These are phyloP conservation scores for Sparassis latifolia DNA, from an alignment of 1,284 basidiomycete genomes.

Conservation along the genomic window DNA sequence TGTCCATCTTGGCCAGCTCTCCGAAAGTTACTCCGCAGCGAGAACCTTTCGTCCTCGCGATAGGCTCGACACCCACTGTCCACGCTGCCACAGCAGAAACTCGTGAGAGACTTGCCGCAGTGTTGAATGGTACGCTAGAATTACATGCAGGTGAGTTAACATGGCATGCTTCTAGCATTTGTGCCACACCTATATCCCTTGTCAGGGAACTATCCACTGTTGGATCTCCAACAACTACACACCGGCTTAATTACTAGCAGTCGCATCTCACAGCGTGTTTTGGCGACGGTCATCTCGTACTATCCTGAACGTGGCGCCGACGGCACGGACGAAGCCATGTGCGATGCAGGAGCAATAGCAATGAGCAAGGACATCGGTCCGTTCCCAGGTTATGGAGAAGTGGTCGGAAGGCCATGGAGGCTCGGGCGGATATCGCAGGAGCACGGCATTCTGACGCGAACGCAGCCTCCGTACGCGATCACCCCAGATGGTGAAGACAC, in stretches of 20 bases:
- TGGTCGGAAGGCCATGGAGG: slow-evolving; percentile 66
- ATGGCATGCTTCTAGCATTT: not conserved
- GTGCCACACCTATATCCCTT: not conserved
- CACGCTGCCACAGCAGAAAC: slow-evolving; percentile 62
- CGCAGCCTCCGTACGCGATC: slow-evolving; percentile 14
- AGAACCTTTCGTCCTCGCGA: slow-evolving; percentile 62
- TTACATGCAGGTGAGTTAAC: slow-evolving; percentile 60
- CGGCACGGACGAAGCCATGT: slow-evolving; percentile 67
- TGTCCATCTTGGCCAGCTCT: slow-evolving; percentile 36
- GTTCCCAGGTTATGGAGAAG: slow-evolving; percentile 63
- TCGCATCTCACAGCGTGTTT: slow-evolving; percentile 62
- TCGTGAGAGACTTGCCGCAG: slow-evolving; percentile 36
- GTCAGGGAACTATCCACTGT: slow-evolving; percentile 75
- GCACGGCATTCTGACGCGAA: slow-evolving; percentile 64
- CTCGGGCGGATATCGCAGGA: slow-evolving; percentile 75
- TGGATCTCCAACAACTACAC: slow-evolving; percentile 79
- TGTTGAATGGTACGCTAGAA: slow-evolving; percentile 57
- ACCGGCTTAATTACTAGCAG: slow-evolving; percentile 57
- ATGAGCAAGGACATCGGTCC: slow-evolving; percentile 83
- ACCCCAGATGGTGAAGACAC: slow-evolving; percentile 20
- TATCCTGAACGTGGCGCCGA: slow-evolving; percentile 63
- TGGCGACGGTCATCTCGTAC: slow-evolving; percentile 69
- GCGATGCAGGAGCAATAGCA: slow-evolving; percentile 79
- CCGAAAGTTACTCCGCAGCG: slow-evolving; percentile 26
- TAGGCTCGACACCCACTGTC: slow-evolving; percentile 85